Percentiles rank a stretch among this genome's conserved stretches.
These are phyloP conservation scores for Papiliotrema fonsecae DNA, from an alignment of 1,284 basidiomycete genomes.

Conservation along the genomic window DNA sequence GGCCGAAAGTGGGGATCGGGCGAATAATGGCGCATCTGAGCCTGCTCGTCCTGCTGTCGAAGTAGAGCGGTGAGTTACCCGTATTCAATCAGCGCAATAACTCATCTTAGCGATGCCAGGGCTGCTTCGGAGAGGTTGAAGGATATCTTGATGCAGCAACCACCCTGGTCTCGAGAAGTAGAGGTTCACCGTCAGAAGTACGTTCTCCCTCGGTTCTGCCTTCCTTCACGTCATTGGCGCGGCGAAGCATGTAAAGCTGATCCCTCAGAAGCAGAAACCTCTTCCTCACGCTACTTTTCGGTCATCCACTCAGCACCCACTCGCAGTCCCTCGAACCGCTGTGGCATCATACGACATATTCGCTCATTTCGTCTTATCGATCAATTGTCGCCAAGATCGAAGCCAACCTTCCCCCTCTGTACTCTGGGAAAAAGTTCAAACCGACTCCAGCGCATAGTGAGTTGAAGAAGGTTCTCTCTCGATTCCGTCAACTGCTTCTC, in stretches of 20 bases:
- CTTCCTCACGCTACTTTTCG: slow-evolving; percentile 68
- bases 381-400: slow-evolving; percentile 66
- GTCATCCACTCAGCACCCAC: slow-evolving; percentile 67
- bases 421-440: slow-evolving; percentile 7
- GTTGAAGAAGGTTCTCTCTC: slow-evolving; percentile 74
- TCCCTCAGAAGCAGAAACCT: slow-evolving; percentile 67
- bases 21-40: too few relatives aligned
- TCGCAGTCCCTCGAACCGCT: slow-evolving; percentile 76
- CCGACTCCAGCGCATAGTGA: slow-evolving; percentile 62
- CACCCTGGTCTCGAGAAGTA: slow-evolving; percentile 76
- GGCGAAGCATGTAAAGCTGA: background rate
- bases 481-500: slow-evolving; percentile 77
- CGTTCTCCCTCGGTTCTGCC: slow-evolving; percentile 34
- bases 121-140: slow-evolving; percentile 20
- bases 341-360: slow-evolving; percentile 89
- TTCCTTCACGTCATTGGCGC: background rate
- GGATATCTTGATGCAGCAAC: slow-evolving; percentile 48
- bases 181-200: slow-evolving; percentile 79
- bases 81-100: slow-evolving; percentile 33
- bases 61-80: slow-evolving; percentile 6
- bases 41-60: slow-evolving; percentile 1
- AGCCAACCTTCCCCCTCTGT: slow-evolving; percentile 26
- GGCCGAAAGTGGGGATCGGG: background rate
- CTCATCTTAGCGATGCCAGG: slow-evolving; percentile 52
- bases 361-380: slow-evolving; percentile 78